Conservation (phyloP, 768 basidiomycete species). For the Austroboletus festivus region DNA sequence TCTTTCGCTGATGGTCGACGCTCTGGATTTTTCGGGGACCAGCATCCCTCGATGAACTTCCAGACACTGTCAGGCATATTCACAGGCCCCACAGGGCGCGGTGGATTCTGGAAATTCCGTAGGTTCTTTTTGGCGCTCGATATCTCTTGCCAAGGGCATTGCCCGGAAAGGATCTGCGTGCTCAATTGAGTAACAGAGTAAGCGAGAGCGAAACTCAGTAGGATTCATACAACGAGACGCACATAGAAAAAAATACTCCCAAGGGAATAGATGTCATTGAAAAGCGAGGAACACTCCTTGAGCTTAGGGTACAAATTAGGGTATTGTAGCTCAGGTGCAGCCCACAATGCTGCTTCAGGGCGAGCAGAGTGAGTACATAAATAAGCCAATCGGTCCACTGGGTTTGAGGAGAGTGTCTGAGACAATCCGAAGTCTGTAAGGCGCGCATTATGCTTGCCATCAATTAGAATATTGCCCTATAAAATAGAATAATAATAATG, state of each 20-base stretch:
- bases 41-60: no score
- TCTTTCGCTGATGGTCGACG: no score
- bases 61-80: no score
- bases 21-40: no score
- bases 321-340: conserved; percentile 2
- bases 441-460: not conserved
- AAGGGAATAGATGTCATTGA: no score
- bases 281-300: not conserved
- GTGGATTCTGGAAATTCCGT: no score
- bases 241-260: no score
- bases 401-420: not conserved
- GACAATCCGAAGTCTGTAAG: conserved; percentile 6
- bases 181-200: not conserved
- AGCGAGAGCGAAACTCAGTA: not conserved
- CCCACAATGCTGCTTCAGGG: not conserved
- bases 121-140: no score
- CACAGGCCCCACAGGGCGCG: no score
- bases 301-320: not conserved
- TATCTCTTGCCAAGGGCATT: no score
- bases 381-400: not conserved
- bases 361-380: not conserved
- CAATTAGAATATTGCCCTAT: conserved; percentile 5
- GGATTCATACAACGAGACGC: no score
- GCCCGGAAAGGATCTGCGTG: conserved; percentile 2
- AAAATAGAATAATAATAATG: no score